Conservation (phyloP, 805 yeast genomes). For the Lachancea meyersii region DNA sequence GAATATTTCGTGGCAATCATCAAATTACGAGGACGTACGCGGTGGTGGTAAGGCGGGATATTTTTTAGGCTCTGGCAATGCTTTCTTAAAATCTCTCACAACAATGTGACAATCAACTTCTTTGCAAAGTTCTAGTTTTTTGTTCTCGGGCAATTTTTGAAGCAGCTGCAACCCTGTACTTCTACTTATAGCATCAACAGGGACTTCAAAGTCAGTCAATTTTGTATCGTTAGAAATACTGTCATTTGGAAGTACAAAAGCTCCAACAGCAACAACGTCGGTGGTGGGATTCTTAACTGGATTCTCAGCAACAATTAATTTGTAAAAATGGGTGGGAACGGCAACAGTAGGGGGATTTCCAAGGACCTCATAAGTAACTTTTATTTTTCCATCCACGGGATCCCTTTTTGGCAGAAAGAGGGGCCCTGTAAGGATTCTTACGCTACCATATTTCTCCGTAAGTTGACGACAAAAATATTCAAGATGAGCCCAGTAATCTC, state of each 20-base stretch:
- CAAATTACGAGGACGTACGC: not conserved
- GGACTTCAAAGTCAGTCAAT: conserved; percentile 73
- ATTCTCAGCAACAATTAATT: conserved; percentile 78
- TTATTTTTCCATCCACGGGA: conserved; percentile 71
- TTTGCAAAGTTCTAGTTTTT: conserved; percentile 60
- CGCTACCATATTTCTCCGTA: conserved; percentile 63
- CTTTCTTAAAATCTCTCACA: conserved; percentile 69
- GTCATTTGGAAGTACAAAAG: conserved; percentile 92
- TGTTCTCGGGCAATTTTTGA: conserved; percentile 54
- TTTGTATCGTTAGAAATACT: conserved; percentile 65
- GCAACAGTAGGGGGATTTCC: conserved; percentile 96
- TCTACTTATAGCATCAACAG: conserved; percentile 82
- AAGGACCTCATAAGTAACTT: conserved; percentile 83
- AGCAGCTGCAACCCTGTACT: conserved; percentile 80
- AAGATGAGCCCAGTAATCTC: conserved; percentile 97
- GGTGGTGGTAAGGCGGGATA: conserved; percentile 6
- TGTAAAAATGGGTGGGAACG: conserved; percentile 96
- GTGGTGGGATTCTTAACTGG: conserved; percentile 34
- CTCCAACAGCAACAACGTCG: conserved; percentile 62
- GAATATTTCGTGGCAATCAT: not conserved
- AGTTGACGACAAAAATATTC: conserved; percentile 82
- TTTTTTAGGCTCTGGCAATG: conserved; percentile 5
- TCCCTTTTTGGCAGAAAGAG: conserved; percentile 74
- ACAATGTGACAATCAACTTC: conserved; percentile 75
- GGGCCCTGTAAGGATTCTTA: conserved; percentile 90